A percentile compares a stretch with the other conserved stretches of the same genome.
These are phyloP conservation scores for Butyriboletus loyo DNA, from an alignment of 768 basidiomycete genomes.

Conservation along the genomic window DNA sequence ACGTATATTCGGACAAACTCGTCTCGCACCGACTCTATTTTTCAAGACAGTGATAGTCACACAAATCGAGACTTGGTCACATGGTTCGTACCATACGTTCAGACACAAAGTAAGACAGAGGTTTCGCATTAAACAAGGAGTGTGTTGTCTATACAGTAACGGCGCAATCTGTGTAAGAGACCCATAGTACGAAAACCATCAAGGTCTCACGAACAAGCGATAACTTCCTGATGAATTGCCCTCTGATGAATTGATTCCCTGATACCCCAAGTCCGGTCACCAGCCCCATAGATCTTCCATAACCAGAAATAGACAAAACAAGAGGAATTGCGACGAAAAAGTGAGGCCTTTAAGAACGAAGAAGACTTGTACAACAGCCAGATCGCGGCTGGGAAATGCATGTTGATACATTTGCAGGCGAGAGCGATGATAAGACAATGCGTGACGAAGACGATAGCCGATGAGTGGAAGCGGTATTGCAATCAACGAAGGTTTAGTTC, in stretches of 20 bases:
- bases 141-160: slow-evolving; percentile 4
- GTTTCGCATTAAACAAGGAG: slow-evolving; percentile 16
- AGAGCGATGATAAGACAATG: background rate
- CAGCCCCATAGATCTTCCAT: slow-evolving; percentile 6
- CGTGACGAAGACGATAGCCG: background rate
- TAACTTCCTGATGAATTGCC: slow-evolving; percentile 6
- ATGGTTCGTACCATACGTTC: background rate
- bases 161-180: background rate
- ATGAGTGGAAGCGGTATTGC: background rate
- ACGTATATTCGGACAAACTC: no score
- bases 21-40: no score
- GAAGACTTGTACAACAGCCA: slow-evolving; percentile 1
- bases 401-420: slow-evolving; percentile 2
- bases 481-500: background rate
- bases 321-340: slow-evolving; percentile 15
- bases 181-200: background rate
- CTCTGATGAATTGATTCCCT: background rate
- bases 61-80: background rate
- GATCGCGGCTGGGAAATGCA: slow-evolving; percentile 6
- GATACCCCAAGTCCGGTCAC: slow-evolving; percentile 4
- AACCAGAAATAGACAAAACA: background rate
- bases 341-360: slow-evolving; percentile 18
- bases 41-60: no score
- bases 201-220: slow-evolving; percentile 4
- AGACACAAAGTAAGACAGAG: background rate